Evolutionary conservation across 2,329 filamentous ascomycete genomes (phyloP).

Genomic region (Rhinocladiella similis): DNA sequence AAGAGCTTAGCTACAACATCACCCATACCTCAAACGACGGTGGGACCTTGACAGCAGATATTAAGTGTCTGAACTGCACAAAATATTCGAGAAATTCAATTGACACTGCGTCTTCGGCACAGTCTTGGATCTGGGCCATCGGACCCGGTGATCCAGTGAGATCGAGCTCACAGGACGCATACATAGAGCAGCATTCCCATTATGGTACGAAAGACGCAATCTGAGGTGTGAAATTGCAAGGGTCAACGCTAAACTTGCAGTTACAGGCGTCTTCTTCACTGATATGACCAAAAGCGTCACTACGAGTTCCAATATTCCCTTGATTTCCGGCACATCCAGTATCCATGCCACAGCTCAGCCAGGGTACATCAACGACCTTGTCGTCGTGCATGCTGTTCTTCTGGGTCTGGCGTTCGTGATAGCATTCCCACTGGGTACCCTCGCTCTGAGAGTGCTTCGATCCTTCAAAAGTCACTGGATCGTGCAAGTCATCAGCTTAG

Average conservation of each 20-base stretch:
- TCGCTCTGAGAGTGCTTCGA: conserved; percentile 37
- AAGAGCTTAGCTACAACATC: not conserved
- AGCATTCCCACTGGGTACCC: conserved; percentile 34
- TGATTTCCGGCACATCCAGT: conserved; percentile 34
- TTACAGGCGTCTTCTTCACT: conserved; percentile 15
- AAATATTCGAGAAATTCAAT: conserved; percentile 2
- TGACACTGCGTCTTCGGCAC: conserved; percentile 3
- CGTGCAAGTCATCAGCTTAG: conserved; percentile 38
- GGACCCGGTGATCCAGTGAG: conserved; percentile 6
- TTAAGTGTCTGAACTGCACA: conserved; percentile 3
- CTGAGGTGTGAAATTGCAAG: no score
- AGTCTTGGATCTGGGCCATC: conserved; percentile 18
- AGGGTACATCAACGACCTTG: conserved; percentile 3
- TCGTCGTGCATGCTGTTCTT: conserved; percentile 31
- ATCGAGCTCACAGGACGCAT: conserved; percentile 4
- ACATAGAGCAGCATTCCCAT: conserved; percentile 16
- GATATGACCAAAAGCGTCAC: conserved; percentile 14
- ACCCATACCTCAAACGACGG: not conserved
- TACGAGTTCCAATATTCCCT: conserved; percentile 30
- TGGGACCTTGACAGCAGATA: conserved; percentile 5
- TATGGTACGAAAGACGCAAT: not conserved
- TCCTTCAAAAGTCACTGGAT: conserved; percentile 40
- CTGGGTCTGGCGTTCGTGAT: conserved; percentile 36
- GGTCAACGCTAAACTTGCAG: no score
- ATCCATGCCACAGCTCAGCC: conserved; percentile 18